Percentiles rank a stretch among this genome's conserved stretches.
These are phyloP conservation scores for Fusarium denticulatum DNA, from an alignment of 2,329 filamentous ascomycete genomes.

Conservation along the genomic window DNA sequence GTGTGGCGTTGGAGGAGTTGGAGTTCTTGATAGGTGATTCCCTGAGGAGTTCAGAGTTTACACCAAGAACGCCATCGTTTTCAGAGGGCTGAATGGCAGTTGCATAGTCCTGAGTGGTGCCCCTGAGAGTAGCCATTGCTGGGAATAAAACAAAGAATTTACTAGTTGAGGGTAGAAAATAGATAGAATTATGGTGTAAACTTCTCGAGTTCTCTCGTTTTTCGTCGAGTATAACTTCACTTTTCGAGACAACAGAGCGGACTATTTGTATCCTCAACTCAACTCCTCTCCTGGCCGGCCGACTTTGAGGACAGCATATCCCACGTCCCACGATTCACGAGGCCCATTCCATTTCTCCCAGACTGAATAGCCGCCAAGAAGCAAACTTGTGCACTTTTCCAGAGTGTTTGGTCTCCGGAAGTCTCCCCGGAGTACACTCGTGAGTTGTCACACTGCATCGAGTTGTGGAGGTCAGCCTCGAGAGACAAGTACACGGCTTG, in stretches of 20 bases:
- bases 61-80: background rate
- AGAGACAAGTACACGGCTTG: conserved; percentile 14
- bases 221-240: background rate
- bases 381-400: background rate
- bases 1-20: background rate
- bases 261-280: conserved; percentile 28
- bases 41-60: conserved; percentile 21
- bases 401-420: conserved; percentile 15
- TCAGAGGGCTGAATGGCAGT: conserved; percentile 1
- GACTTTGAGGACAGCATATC: conserved; percentile 6
- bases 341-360: background rate
- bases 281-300: background rate
- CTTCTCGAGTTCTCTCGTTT: background rate
- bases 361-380: background rate
- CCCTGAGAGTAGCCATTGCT: conserved; percentile 22
- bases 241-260: background rate
- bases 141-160: background rate
- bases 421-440: conserved; percentile 15
- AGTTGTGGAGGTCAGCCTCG: conserved; percentile 7
- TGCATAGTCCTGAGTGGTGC: conserved; percentile 17
- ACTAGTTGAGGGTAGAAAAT: background rate
- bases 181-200: background rate
- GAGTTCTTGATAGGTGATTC: conserved; percentile 8
- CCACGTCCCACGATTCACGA: conserved; percentile 12
- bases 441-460: conserved; percentile 24